Evolutionary conservation across 2,329 filamentous ascomycete species (phyloP).

Genomic region (Domatiomyces globalis): DNA sequence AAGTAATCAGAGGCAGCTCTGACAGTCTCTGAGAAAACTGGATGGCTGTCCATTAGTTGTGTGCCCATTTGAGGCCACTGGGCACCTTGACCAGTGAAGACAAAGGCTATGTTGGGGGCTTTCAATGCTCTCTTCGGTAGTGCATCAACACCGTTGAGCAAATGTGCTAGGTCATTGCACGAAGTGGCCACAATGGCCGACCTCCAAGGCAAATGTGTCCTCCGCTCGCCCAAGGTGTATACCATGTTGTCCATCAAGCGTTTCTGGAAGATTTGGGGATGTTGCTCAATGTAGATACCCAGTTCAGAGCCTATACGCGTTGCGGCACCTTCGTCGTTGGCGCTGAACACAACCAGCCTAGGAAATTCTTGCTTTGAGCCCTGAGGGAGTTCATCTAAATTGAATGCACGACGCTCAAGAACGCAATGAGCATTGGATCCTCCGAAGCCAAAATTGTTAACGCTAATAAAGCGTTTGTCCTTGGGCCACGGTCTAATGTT

Average conservation of each 20-base stretch:
- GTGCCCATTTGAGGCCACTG: slow-evolving; percentile 13
- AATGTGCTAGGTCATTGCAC: not conserved
- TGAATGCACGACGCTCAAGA: slow-evolving; percentile 2
- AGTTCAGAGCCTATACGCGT: not conserved
- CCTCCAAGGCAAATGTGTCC: not conserved
- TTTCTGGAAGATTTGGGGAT: slow-evolving; percentile 4
- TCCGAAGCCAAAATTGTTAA: slow-evolving; percentile 14
- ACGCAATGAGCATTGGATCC: slow-evolving; percentile 14
- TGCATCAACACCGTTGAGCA: not conserved
- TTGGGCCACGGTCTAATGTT: slow-evolving; percentile 5
- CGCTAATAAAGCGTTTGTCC: slow-evolving; percentile 2
- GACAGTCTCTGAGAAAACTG: slow-evolving; percentile 9
- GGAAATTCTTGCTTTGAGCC: not conserved
- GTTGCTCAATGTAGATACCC: not conserved
- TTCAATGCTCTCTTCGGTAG: not conserved
- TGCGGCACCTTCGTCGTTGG: not conserved
- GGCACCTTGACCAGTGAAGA: slow-evolving; percentile 16
- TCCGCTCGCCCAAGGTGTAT: slow-evolving; percentile 2
- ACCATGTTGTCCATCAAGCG: slow-evolving; percentile 2
- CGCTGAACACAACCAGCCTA: not conserved
- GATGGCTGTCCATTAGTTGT: slow-evolving; percentile 7
- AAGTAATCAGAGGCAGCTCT: slow-evolving; percentile 4
- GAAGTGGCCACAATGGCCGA: not conserved
- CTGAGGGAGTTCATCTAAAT: not conserved
- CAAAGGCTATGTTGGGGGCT: slow-evolving; percentile 1